These are phyloP conservation scores for Arabidopsis arenosa DNA, from an alignment of 345 rosid species.

Conservation along the genomic window DNA sequence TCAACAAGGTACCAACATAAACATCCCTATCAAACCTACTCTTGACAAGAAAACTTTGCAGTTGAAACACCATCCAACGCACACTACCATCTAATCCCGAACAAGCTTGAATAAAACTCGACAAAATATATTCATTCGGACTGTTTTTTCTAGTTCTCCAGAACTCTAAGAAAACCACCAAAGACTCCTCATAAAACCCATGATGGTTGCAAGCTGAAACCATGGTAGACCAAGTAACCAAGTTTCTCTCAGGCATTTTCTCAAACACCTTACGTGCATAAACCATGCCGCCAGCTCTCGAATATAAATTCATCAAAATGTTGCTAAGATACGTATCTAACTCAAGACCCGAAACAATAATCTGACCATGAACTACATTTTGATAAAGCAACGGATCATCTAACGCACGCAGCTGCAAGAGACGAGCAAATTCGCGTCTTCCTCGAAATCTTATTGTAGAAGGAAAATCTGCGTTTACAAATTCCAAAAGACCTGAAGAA, in stretches of 20 bases:
- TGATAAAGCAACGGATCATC: conserved; percentile 29
- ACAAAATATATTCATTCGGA: conserved; percentile 66
- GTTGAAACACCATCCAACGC: conserved; percentile 50
- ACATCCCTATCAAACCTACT: conserved; percentile 64
- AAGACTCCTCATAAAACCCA: conserved; percentile 54
- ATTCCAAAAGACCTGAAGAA: conserved; percentile 26
- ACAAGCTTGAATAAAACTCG: conserved; percentile 71
- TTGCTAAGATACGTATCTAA: conserved; percentile 57
- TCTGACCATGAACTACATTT: conserved; percentile 56
- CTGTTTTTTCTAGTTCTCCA: conserved; percentile 47
- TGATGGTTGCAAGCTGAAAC: conserved; percentile 64
- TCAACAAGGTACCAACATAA: conserved; percentile 69
- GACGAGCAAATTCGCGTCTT: conserved; percentile 50
- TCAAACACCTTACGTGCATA: conserved; percentile 60
- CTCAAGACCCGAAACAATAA: conserved; percentile 50
- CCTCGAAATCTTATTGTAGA: conserved; percentile 15
- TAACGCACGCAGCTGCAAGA: conserved; percentile 50
- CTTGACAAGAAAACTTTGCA: conserved; percentile 62
- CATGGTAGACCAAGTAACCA: conserved; percentile 76
- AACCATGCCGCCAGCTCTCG: conserved; percentile 36
- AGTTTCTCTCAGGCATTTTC: conserved; percentile 61
- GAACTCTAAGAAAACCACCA: conserved; percentile 53
- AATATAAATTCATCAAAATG: conserved; percentile 48
- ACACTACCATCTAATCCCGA: conserved; percentile 43
- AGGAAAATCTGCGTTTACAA: conserved; percentile 37